A percentile compares a stretch with the other conserved stretches of the same genome.
These are phyloP conservation scores for Nissolia schottii DNA, from an alignment of 306 rosid genomes.

Conservation along the genomic window DNA sequence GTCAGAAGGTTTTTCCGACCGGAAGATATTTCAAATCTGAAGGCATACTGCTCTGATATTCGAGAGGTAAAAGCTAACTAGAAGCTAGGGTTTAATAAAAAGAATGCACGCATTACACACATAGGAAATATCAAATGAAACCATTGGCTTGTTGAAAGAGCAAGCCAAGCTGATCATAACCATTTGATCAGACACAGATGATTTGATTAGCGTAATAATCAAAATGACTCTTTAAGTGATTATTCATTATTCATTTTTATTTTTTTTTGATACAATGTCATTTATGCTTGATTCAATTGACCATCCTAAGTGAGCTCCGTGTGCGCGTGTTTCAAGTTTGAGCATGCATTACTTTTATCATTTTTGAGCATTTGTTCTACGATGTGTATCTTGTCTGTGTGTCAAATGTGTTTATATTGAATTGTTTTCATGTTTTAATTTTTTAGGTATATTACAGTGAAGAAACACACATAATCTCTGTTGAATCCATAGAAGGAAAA, in stretches of 20 bases:
- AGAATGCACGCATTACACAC: too few relatives aligned
- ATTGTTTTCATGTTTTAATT: constrained; percentile 9
- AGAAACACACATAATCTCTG: constrained; percentile 30
- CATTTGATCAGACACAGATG: too few relatives aligned
- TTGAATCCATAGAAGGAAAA: constrained; percentile 46
- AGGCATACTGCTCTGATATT: constrained; percentile 51
- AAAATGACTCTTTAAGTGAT: not conserved
- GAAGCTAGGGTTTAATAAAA: too few relatives aligned
- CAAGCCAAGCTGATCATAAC: too few relatives aligned
- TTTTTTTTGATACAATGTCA: not conserved
- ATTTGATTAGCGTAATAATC: too few relatives aligned
- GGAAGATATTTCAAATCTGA: constrained; percentile 78
- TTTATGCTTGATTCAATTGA: not conserved
- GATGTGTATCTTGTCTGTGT: not conserved
- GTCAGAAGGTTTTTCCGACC: constrained; percentile 88
- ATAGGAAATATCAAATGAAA: too few relatives aligned
- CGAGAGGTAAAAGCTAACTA: constrained; percentile 55
- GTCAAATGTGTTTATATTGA: not conserved
- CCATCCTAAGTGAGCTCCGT: not conserved
- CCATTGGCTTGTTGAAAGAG: too few relatives aligned
- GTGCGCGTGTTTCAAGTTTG: not conserved
- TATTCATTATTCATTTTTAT: not conserved
- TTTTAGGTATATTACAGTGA: constrained; percentile 49
- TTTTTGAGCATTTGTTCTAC: not conserved
- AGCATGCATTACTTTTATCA: not conserved